These are phyloP conservation scores for Nannochloropsis salina DNA, from an alignment of 108 stramenopile species.

Conservation along the genomic window DNA sequence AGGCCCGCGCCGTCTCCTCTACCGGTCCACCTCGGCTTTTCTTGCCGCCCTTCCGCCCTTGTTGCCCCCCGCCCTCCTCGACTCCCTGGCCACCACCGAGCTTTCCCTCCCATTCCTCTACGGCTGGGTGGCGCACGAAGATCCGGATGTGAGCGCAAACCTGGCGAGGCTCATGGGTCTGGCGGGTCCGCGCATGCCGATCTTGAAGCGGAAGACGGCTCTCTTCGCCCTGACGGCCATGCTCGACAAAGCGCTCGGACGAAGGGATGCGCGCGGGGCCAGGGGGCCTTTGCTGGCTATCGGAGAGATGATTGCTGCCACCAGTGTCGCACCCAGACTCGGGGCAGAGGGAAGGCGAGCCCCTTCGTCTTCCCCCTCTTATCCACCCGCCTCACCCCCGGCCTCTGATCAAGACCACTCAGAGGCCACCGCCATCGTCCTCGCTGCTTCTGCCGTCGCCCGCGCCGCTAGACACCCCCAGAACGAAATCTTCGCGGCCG, in stretches of 20 bases:
- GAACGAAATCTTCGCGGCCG: background rate
- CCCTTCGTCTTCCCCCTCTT: too few species aligned
- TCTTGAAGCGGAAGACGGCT: background rate
- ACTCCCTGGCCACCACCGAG: background rate
- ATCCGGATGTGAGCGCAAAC: background rate
- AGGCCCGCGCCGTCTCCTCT: conserved; percentile 12
- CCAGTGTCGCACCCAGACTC: background rate
- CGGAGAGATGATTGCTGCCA: background rate
- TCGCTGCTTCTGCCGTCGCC: background rate
- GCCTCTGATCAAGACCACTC: too few species aligned
- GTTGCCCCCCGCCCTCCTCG: background rate
- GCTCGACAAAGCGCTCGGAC: background rate
- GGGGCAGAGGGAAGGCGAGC: too few species aligned
- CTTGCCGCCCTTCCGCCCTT: background rate
- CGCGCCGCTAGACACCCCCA: background rate
- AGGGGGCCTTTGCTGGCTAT: background rate
- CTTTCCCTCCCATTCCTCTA: background rate
- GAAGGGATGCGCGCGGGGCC: background rate
- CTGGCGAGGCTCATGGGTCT: background rate
- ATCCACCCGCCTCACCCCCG: too few species aligned
- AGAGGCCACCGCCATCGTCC: background rate
- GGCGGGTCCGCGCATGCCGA: background rate
- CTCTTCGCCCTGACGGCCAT: background rate
- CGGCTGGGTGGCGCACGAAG: background rate
- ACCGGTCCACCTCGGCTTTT: background rate